Percentiles rank a stretch among this genome's conserved stretches.
phyloP scores from a whole-genome alignment of 2,329 filamentous ascomycete genomes.

The Grosmannia huntii region DNA sequence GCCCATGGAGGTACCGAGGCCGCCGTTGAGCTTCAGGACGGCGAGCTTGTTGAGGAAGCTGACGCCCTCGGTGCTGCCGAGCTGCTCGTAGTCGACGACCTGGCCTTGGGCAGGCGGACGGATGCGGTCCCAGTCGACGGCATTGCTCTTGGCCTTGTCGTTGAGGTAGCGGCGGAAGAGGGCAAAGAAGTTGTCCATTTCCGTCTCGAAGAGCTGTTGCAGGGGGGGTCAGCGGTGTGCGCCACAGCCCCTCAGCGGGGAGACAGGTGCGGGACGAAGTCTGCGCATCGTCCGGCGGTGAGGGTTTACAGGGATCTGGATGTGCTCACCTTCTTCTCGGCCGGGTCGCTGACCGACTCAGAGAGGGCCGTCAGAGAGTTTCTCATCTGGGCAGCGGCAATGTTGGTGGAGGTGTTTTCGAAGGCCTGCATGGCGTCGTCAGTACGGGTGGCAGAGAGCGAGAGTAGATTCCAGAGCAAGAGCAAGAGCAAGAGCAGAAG shows the following conservation, averaged over 20 bases:
- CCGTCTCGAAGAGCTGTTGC: slow-evolving; percentile 81
- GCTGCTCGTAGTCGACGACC: slow-evolving; percentile 87
- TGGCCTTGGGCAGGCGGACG: slow-evolving; percentile 84
- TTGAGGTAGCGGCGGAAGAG: slow-evolving; percentile 97
- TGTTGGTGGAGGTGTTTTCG: slow-evolving; percentile 97
- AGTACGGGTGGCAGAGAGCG: too few species aligned
- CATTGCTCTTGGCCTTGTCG: slow-evolving; percentile 97
- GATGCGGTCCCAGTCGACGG: slow-evolving; percentile 93
- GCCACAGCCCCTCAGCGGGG: too few species aligned
- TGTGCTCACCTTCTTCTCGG: slow-evolving; percentile 61
- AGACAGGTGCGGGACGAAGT: too few species aligned
- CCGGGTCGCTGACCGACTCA: slow-evolving; percentile 75
- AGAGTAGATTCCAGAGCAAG: background rate
- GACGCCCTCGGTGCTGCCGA: slow-evolving; percentile 80
- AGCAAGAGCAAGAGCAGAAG: background rate
- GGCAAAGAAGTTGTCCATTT: slow-evolving; percentile 99
- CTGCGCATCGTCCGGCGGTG: background rate
- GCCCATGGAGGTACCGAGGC: slow-evolving; percentile 98
- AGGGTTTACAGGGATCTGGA: background rate
- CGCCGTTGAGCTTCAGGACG: slow-evolving; percentile 97
- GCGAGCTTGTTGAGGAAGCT: slow-evolving; percentile 95
- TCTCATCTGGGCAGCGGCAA: slow-evolving; percentile 97
- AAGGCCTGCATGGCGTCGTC: slow-evolving; percentile 56
- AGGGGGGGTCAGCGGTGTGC: background rate
- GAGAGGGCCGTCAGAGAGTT: slow-evolving; percentile 88